phyloP scores from a whole-genome alignment of 108 stramenopile genomes.

The Schizochytrium sp. region DNA sequence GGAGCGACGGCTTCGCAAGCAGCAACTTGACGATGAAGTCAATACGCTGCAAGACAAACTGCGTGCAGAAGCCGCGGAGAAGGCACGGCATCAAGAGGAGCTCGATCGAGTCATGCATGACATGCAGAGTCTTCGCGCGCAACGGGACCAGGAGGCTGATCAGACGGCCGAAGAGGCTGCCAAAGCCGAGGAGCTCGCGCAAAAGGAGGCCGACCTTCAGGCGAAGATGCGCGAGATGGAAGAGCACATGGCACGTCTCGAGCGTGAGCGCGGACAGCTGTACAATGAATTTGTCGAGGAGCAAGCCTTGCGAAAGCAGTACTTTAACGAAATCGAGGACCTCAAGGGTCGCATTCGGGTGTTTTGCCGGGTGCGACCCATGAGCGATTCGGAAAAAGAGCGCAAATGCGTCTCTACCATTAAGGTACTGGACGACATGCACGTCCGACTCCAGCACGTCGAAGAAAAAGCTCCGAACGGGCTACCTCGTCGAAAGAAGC shows the following conservation, averaged over 20 bases:
- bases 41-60: neutral
- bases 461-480: neutral
- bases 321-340: conserved; percentile 27
- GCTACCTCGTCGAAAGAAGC: neutral
- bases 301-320: conserved; percentile 13
- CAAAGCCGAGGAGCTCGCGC: neutral
- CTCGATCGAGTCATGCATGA: neutral
- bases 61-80: neutral
- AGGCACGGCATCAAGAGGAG: neutral
- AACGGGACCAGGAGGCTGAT: neutral
- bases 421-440: neutral
- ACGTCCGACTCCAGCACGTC: neutral
- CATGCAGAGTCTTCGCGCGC: neutral
- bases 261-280: neutral
- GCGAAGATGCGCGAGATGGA: conserved; percentile 19
- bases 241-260: neutral
- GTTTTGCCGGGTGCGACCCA: conserved; percentile 7
- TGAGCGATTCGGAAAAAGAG: neutral
- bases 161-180: conserved; percentile 7
- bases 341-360: conserved; percentile 21
- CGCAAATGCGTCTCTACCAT: neutral
- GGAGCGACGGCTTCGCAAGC: neutral
- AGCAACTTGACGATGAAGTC: neutral
- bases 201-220: conserved; percentile 22
- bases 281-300: conserved; percentile 14